Conservation (phyloP, 2,329 filamentous ascomycete genomes). For the Coniosporium tulheliwenetii region DNA sequence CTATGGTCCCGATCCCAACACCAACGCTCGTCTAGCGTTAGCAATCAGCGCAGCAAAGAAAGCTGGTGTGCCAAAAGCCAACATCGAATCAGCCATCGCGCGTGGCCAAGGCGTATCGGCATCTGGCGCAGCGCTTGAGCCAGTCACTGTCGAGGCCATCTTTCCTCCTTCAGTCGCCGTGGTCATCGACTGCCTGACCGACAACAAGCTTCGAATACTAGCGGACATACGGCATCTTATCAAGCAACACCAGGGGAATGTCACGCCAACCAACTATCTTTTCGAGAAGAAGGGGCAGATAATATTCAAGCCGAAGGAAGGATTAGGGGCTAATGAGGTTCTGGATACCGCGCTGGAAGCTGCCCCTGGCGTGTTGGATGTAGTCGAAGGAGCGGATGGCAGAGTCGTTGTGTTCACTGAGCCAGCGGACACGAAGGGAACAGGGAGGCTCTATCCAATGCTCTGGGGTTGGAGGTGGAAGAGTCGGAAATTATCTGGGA, state of each 20-base stretch:
- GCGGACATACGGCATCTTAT: conserved; percentile 57
- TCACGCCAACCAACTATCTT: conserved; percentile 64
- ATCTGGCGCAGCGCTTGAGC: conserved; percentile 61
- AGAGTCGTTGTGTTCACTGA: conserved; percentile 57
- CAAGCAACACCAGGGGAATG: conserved; percentile 53
- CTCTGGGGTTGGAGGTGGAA: conserved; percentile 50
- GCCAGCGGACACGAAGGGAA: conserved; percentile 46
- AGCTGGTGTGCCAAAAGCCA: conserved; percentile 66
- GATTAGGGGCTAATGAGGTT: conserved; percentile 48
- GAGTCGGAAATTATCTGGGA: conserved; percentile 74
- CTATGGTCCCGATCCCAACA: conserved; percentile 55
- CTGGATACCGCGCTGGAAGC: conserved; percentile 74
- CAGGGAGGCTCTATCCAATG: conserved; percentile 46
- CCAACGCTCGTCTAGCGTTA: conserved; percentile 62
- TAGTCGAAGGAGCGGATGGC: conserved; percentile 52
- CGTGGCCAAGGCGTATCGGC: conserved; percentile 74
- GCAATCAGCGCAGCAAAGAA: conserved; percentile 68
- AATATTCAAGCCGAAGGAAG: conserved; percentile 47
- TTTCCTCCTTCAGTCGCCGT: conserved; percentile 58
- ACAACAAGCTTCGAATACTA: conserved; percentile 59
- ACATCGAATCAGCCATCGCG: conserved; percentile 74
- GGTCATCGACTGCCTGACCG: conserved; percentile 74
- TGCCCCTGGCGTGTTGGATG: conserved; percentile 49
- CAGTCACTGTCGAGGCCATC: conserved; percentile 64
- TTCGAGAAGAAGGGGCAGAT: conserved; percentile 71